Evolutionary conservation across 73 alveolate species (phyloP).

Genomic region (Halteria grandinella): DNA sequence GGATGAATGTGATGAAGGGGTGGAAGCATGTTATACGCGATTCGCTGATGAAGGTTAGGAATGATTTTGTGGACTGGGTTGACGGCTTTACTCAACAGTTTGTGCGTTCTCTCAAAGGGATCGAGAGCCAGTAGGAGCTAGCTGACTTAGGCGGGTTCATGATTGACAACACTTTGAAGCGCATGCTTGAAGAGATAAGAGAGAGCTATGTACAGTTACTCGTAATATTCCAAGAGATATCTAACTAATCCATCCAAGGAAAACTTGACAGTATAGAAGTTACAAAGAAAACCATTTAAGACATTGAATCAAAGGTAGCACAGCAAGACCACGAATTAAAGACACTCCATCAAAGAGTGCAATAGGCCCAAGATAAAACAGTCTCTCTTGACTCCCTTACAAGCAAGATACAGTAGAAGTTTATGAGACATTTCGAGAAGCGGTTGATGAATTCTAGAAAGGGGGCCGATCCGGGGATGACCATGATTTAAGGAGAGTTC

Average conservation of each 20-base stretch:
- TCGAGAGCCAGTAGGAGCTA: conserved; percentile 11
- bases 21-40: conserved; percentile 37
- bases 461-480: background rate
- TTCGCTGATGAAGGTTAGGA: conserved; percentile 19
- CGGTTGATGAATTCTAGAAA: background rate
- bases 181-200: conserved; percentile 16
- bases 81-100: conserved; percentile 33
- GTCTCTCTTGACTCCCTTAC: conserved; percentile 21
- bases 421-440: conserved; percentile 14
- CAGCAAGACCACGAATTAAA: conserved; percentile 3
- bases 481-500: too few species aligned
- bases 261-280: conserved; percentile 6
- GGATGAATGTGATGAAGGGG: conserved; percentile 16
- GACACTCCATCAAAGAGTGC: background rate
- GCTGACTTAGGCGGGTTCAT: conserved; percentile 4
- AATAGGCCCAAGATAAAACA: conserved; percentile 28
- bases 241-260: conserved; percentile 11
- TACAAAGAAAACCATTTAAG: background rate
- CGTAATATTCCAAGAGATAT: conserved; percentile 23
- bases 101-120: conserved; percentile 7
- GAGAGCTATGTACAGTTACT: conserved; percentile 5
- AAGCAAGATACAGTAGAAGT: conserved; percentile 7
- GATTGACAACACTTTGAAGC: conserved; percentile 22
- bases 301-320: conserved; percentile 4
- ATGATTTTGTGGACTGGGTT: conserved; percentile 20